phyloP scores from a whole-genome alignment of 2,329 filamentous ascomycete species.

The Sporothrix dimorphospora region DNA sequence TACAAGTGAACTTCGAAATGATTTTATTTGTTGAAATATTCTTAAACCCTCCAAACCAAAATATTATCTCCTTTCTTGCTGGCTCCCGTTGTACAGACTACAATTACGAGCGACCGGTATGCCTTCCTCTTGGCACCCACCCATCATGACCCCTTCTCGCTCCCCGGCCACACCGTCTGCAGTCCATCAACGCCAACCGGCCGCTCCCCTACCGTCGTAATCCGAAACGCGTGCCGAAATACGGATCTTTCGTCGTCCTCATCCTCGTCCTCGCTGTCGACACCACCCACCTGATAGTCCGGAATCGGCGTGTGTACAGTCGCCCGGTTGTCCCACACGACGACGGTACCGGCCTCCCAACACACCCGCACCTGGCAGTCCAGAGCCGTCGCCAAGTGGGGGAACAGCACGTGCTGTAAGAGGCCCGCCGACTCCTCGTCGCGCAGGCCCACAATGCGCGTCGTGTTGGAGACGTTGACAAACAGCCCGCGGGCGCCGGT shows the following conservation, averaged over 20 bases:
- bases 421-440: conserved; percentile 68
- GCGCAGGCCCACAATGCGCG: conserved; percentile 66
- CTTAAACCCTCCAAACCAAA: no score
- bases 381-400: conserved; percentile 56
- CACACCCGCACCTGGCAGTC: conserved; percentile 71
- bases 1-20: no score
- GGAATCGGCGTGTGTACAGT: conserved; percentile 49
- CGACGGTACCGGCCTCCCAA: conserved; percentile 67
- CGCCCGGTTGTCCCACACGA: conserved; percentile 70
- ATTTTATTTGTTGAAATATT: no score
- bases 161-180: neutral
- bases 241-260: neutral
- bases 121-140: no score
- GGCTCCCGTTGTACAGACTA: no score
- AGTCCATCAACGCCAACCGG: neutral
- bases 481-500: conserved; percentile 84
- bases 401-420: conserved; percentile 66
- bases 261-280: neutral
- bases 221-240: neutral
- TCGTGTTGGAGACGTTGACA: conserved; percentile 66
- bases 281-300: conserved; percentile 45
- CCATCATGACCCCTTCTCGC: neutral
- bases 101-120: no score
- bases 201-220: neutral
- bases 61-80: no score